These are phyloP conservation scores for Amyloporia xantha DNA, from an alignment of 768 basidiomycete genomes.

Conservation along the genomic window DNA sequence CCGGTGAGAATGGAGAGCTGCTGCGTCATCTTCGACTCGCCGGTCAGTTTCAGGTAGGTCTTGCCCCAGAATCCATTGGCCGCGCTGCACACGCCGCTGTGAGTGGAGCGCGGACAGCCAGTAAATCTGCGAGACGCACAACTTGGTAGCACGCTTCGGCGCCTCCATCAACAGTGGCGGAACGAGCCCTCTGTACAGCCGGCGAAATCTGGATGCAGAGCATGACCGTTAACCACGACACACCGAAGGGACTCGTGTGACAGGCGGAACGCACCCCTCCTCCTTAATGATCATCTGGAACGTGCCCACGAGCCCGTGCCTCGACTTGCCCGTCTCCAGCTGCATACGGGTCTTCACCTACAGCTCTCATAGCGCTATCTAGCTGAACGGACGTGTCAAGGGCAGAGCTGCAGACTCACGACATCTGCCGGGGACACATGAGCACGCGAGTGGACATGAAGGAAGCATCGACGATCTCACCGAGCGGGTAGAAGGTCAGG, in stretches of 20 bases:
- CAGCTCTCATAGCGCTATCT: conserved; percentile 6
- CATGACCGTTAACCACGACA: too few relatives aligned
- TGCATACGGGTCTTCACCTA: conserved; percentile 99
- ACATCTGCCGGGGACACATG: conserved; percentile 55
- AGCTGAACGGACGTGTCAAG: conserved; percentile 5
- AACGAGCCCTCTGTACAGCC: conserved; percentile 93
- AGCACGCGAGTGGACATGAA: background rate
- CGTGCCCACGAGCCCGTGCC: conserved; percentile 74
- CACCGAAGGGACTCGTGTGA: conserved; percentile 13
- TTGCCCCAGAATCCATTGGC: conserved; percentile 97
- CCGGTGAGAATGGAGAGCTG: conserved; percentile 85
- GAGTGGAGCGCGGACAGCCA: background rate
- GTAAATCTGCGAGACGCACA: conserved; percentile 41
- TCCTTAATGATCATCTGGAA: conserved; percentile 77
- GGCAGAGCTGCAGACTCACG: conserved; percentile 39
- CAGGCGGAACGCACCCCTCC: conserved; percentile 69
- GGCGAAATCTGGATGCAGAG: conserved; percentile 51
- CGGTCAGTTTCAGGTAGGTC: conserved; percentile 53
- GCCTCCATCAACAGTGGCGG: conserved; percentile 94
- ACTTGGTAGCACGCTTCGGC: conserved; percentile 97
- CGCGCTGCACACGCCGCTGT: conserved; percentile 41
- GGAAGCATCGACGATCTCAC: conserved; percentile 35
- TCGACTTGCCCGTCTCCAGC: conserved; percentile 77
- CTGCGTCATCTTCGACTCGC: conserved; percentile 83
- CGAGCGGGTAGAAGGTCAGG: conserved; percentile 84